Conservation (phyloP, 2,329 filamentous ascomycete species). For the Tolypocladium nubicola region DNA sequence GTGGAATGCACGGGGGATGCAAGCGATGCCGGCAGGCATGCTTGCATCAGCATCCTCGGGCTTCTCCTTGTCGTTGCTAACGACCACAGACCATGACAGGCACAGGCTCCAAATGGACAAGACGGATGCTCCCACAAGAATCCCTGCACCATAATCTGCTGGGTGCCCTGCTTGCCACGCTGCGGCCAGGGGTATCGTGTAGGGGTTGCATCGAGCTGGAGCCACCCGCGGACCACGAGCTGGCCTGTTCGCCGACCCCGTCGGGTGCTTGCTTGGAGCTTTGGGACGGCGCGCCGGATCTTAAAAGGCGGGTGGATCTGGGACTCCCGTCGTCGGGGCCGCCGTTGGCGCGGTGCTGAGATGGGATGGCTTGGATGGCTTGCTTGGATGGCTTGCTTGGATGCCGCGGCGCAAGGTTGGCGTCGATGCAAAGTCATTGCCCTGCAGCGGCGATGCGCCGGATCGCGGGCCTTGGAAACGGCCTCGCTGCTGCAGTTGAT, state of each 20-base stretch:
- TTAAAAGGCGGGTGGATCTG: conserved; percentile 5
- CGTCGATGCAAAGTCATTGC: background rate
- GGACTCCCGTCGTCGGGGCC: conserved; percentile 1
- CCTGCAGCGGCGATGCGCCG: background rate
- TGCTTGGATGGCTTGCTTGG: background rate
- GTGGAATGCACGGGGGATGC: background rate
- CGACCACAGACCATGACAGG: background rate
- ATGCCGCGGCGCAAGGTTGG: background rate
- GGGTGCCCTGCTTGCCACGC: conserved; percentile 2
- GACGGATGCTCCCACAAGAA: background rate
- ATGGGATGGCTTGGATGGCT: background rate
- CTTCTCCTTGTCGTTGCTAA: background rate
- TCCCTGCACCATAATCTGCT: background rate
- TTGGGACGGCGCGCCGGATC: conserved; percentile 3
- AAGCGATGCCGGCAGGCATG: background rate
- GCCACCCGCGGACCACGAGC: conserved; percentile 1
- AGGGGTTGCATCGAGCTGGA: background rate
- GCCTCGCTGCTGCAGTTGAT: background rate
- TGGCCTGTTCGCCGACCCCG: background rate
- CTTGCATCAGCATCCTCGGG: background rate
- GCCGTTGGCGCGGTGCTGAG: background rate
- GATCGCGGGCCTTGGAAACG: background rate
- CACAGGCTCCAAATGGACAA: background rate
- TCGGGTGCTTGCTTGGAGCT: background rate
- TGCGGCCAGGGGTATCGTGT: background rate